Evolutionary conservation across 805 yeast species (phyloP).

Genomic region (Jamesozyma jinghongensis): DNA sequence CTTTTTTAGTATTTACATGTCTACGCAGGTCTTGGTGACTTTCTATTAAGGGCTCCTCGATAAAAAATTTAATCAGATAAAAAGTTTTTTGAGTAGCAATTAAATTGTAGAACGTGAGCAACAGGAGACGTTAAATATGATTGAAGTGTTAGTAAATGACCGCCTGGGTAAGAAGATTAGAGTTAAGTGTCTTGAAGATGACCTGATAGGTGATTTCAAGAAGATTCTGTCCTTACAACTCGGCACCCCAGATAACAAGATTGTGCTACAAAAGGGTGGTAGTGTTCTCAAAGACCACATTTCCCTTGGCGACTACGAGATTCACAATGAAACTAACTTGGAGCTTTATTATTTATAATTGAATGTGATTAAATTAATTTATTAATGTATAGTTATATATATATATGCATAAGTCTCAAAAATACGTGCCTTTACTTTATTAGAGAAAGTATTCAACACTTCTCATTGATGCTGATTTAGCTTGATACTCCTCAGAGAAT

Average conservation of each 20-base stretch:
- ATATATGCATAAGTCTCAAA: not conserved
- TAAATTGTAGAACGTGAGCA: too few species aligned
- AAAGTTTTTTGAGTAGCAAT: not conserved
- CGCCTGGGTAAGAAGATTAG: conserved; percentile 77
- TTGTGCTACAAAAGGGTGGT: conserved; percentile 77
- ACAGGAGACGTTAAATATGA: conserved; percentile 35
- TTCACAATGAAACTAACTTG: conserved; percentile 78
- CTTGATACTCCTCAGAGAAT: conserved; percentile 30
- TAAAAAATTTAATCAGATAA: too few species aligned
- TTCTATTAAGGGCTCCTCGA: too few species aligned
- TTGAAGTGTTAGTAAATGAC: conserved; percentile 66
- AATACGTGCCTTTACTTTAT: not conserved
- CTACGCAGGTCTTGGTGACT: too few species aligned
- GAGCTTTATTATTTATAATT: conserved; percentile 65
- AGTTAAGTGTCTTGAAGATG: conserved; percentile 82
- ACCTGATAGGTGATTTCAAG: conserved; percentile 84
- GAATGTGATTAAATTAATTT: not conserved
- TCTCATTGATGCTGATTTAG: conserved; percentile 26
- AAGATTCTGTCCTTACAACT: conserved; percentile 72
- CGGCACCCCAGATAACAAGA: conserved; percentile 53
- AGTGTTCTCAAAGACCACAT: conserved; percentile 82
- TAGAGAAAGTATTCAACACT: conserved; percentile 30
- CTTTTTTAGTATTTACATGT: too few species aligned
- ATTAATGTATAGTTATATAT: not conserved
- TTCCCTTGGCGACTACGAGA: conserved; percentile 86